Conservation (phyloP, 1,284 basidiomycete genomes). For the Cryptococcus hybrid region DNA sequence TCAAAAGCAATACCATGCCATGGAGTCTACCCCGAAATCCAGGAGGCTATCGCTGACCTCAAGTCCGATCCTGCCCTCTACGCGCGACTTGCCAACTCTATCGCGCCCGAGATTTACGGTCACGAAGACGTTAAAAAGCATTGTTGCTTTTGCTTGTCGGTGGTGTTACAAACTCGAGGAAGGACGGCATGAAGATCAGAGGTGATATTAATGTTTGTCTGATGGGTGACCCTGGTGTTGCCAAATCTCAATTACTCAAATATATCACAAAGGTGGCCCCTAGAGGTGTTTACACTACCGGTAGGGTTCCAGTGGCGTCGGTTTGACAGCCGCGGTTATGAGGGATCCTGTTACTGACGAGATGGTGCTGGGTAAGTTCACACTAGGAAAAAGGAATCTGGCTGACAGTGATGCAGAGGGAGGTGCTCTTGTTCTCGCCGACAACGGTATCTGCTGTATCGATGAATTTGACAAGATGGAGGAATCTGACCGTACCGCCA, state of each 20-base stretch:
- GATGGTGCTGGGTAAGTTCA: slow-evolving; percentile 86
- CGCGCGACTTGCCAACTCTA: slow-evolving; percentile 58
- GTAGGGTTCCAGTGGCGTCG: slow-evolving; percentile 98
- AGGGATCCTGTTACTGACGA: slow-evolving; percentile 99
- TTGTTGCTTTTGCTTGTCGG: slow-evolving; percentile 91
- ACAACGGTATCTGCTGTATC: slow-evolving; percentile 99
- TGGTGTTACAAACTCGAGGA: slow-evolving; percentile 90
- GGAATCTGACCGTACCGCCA: slow-evolving; percentile 93
- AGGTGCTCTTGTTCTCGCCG: slow-evolving; percentile 94
- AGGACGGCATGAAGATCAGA: slow-evolving; percentile 98
- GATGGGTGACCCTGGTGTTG: slow-evolving; percentile 99
- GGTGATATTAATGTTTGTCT: slow-evolving; percentile 97
- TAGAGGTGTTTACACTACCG: slow-evolving; percentile 96
- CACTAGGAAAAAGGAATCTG: not conserved
- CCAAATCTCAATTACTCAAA: slow-evolving; percentile 96
- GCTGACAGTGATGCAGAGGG: slow-evolving; percentile 65
- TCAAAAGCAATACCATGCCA: slow-evolving; percentile 97
- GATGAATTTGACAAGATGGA: slow-evolving; percentile 99
- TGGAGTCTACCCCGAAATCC: slow-evolving; percentile 87
- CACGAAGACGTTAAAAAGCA: slow-evolving; percentile 97
- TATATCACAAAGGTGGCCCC: slow-evolving; percentile 99
- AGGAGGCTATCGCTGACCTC: slow-evolving; percentile 67
- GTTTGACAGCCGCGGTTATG: slow-evolving; percentile 98
- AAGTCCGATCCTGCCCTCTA: slow-evolving; percentile 77
- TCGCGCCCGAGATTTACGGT: slow-evolving; percentile 98